Percentiles rank a stretch among this genome's conserved stretches.
These are phyloP conservation scores for Xerocomus spinulosus DNA, from an alignment of 768 basidiomycete species.

Conservation along the genomic window DNA sequence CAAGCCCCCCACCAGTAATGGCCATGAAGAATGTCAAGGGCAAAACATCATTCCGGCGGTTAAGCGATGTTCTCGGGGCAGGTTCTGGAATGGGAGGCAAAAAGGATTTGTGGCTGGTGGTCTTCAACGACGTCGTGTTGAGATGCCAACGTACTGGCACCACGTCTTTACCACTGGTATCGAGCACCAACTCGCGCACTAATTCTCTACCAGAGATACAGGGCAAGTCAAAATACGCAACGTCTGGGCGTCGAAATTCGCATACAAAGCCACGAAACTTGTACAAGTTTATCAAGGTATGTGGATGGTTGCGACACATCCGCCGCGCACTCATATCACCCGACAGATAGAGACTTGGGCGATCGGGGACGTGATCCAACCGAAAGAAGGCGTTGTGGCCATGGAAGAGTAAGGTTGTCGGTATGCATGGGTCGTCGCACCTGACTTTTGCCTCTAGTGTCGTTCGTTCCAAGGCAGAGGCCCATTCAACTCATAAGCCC, in stretches of 20 bases:
- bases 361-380: slow-evolving; percentile 71
- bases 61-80: slow-evolving; percentile 81
- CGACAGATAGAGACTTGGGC: slow-evolving; percentile 82
- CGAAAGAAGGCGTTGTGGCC: slow-evolving; percentile 74
- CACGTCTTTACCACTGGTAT: slow-evolving; percentile 75
- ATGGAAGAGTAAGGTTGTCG: slow-evolving; percentile 78
- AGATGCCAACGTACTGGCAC: slow-evolving; percentile 88
- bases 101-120: slow-evolving; percentile 91
- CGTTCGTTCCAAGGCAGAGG: slow-evolving; percentile 63
- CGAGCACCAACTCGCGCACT: slow-evolving; percentile 61
- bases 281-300: slow-evolving; percentile 88
- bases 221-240: slow-evolving; percentile 81
- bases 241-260: slow-evolving; percentile 67
- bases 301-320: slow-evolving; percentile 14
- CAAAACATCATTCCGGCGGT: slow-evolving; percentile 82
- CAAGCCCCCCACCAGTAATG: slow-evolving; percentile 35
- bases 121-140: slow-evolving; percentile 93
- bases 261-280: slow-evolving; percentile 85
- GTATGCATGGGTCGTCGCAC: slow-evolving; percentile 2
- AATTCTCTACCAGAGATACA: slow-evolving; percentile 81
- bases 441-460: slow-evolving; percentile 43
- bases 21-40: slow-evolving; percentile 60
- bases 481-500: slow-evolving; percentile 54
- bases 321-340: slow-evolving; percentile 3
- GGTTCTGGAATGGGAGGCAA: slow-evolving; percentile 56